phyloP scores from a whole-genome alignment of 2,329 filamentous ascomycete species.

The Ophiocordyceps polyrhachis-furcata region DNA sequence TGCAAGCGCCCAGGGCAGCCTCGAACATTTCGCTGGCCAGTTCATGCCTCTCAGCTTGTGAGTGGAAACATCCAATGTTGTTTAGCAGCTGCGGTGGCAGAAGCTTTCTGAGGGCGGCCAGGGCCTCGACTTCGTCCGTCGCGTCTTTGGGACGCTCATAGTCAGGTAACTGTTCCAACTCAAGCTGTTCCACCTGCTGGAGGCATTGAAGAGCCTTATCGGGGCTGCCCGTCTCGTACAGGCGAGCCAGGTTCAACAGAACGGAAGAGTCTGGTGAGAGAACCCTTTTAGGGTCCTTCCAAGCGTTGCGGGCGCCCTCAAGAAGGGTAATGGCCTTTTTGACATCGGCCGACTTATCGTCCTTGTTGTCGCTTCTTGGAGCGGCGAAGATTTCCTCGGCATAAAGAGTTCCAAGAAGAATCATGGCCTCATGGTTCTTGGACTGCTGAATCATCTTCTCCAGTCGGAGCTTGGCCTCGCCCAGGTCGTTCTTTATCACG shows the following conservation, averaged over 20 bases:
- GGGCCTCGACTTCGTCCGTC: conserved; percentile 38
- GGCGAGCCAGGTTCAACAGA: conserved; percentile 71
- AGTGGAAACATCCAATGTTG: conserved; percentile 94
- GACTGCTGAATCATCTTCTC: conserved; percentile 87
- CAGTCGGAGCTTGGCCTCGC: conserved; percentile 79
- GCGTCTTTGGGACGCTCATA: conserved; percentile 43
- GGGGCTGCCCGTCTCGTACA: conserved; percentile 72
- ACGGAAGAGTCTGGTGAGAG: conserved; percentile 68
- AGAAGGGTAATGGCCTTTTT: conserved; percentile 76
- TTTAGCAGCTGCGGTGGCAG: conserved; percentile 84
- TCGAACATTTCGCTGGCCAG: conserved; percentile 78
- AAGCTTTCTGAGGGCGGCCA: conserved; percentile 49
- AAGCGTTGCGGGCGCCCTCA: conserved; percentile 67
- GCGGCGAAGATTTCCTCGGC: conserved; percentile 83
- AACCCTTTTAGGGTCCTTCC: conserved; percentile 86
- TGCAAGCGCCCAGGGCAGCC: conserved; percentile 72
- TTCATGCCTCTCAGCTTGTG: conserved; percentile 65
- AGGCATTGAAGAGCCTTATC: conserved; percentile 88
- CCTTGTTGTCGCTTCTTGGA: conserved; percentile 52
- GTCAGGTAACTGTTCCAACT: conserved; percentile 58
- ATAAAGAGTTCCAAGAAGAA: conserved; percentile 74
- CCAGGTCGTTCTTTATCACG: conserved; percentile 65
- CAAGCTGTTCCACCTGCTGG: conserved; percentile 78
- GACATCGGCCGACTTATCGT: conserved; percentile 70
- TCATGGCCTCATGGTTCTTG: conserved; percentile 75